phyloP scores from a whole-genome alignment of 352 stramenopile genomes.

The Phytopythium oedochilum region DNA sequence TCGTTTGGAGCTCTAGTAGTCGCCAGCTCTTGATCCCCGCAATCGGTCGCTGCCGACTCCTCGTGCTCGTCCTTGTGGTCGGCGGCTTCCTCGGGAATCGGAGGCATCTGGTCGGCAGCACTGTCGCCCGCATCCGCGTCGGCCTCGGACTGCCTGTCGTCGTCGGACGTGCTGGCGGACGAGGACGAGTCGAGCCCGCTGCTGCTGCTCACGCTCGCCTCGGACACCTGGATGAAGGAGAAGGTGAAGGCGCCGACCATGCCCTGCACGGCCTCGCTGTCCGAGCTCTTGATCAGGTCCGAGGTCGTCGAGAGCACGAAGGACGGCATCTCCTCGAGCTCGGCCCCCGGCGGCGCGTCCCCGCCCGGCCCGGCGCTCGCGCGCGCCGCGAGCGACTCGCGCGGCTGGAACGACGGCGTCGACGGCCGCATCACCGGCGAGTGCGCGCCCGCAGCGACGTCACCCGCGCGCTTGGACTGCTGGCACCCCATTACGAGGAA shows the following conservation, averaged over 20 bases:
- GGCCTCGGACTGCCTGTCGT: neutral
- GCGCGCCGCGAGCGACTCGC: slow-evolving; percentile 6
- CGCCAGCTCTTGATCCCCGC: neutral
- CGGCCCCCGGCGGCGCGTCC: slow-evolving; percentile 6
- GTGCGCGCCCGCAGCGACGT: slow-evolving; percentile 7
- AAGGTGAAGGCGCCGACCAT: slow-evolving; percentile 64
- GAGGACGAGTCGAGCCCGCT: slow-evolving; percentile 6
- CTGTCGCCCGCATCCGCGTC: slow-evolving; percentile 6
- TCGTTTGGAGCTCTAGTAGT: neutral
- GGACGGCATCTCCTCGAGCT: slow-evolving; percentile 29
- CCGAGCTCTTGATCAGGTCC: slow-evolving; percentile 39
- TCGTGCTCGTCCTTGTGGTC: neutral
- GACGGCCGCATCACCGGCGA: slow-evolving; percentile 17
- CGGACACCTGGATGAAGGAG: slow-evolving; percentile 65
- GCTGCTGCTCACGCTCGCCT: slow-evolving; percentile 21
- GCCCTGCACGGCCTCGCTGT: slow-evolving; percentile 50
- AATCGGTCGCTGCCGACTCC: neutral
- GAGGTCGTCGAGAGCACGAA: slow-evolving; percentile 43
- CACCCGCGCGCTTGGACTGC: slow-evolving; percentile 42
- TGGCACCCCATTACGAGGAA: slow-evolving; percentile 57
- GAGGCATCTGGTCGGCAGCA: slow-evolving; percentile 1
- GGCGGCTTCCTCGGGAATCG: neutral
- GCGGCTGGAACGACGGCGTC: slow-evolving; percentile 21
- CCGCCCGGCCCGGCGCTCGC: slow-evolving; percentile 11
- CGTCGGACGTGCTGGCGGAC: slow-evolving; percentile 3